Base-by-base conservation (phyloP, 1,139 yeast genomes). In the Geotrichum armillariae region DNA sequence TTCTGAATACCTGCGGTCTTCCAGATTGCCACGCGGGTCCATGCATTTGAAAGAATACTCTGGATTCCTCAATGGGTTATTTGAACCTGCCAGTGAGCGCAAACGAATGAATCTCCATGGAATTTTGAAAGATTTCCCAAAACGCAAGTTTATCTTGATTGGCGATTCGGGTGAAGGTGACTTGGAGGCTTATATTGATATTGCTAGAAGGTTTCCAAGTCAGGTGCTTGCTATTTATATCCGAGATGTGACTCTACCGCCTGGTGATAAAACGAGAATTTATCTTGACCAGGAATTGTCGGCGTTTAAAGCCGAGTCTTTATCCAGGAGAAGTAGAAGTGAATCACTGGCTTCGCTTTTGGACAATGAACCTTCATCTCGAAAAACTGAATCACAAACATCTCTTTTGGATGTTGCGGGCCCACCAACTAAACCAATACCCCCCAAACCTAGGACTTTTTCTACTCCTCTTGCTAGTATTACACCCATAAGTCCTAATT, bases 101-200 rank as follows among this genome's bases (percentile, higher is more conserved):
- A 94, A 94, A 67, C 76, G 80, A 52, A 75, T 77, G 12, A 77
- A 89, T 0, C 73, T 94, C 47, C 72, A 75, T 42, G 76, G 79
- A 53, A 78, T 93, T n/a, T 60, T 89, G 25, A 66, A 68, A 1
- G 96, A 91, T 61, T 91, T 89, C 63, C 91, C 95, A 0, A 58
- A 78, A 1, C 82, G 91, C 57, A 81, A 78, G 60, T 93, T 93
- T 63, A 75, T 93, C 18, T 73, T 95, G 50, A 77, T 93, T 22
- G 99, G 99, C 18, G 99, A 94, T 66, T 85, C 97, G 1, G 98
- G 99, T 1, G 99, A 94, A 64, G 83, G 84, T 56, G 99, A 94
- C 68, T 72, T 93, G 42, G 99, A 94, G 63, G 95, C 98, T 0
- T 94, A 93, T 64, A 77, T 81, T 4, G 85, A 85, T 35, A 69